Conservation (phyloP, 129 eudicot species). For the Rutidosis leptorrhynchoides region DNA sequence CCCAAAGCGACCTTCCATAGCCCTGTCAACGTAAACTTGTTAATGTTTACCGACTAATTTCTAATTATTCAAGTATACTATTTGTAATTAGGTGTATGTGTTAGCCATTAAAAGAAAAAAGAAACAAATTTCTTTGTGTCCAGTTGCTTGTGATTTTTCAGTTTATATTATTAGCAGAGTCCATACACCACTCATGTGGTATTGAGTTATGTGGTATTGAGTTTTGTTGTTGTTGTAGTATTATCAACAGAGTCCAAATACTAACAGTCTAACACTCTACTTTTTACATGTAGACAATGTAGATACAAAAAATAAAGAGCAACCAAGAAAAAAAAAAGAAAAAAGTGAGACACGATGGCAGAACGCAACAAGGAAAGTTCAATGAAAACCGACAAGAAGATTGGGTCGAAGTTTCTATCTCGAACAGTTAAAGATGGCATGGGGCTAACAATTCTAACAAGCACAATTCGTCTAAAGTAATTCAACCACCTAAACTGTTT, state of each 20-base stretch:
- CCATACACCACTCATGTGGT: no score
- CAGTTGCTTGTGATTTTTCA: neutral
- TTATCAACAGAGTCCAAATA: neutral
- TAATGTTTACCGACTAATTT: neutral
- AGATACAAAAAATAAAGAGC: neutral
- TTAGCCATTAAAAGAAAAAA: no score
- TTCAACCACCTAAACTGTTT: neutral
- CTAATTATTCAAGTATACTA: neutral
- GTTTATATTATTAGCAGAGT: neutral
- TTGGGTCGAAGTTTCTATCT: neutral
- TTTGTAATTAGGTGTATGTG: no score
- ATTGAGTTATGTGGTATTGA: no score
- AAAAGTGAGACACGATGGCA: neutral
- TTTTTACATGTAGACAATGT: neutral
- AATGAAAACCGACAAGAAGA: no score
- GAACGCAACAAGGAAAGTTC: neutral
- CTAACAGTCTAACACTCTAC: neutral
- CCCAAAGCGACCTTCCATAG: conserved; percentile 89
- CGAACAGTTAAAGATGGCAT: neutral
- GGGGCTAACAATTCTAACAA: neutral
- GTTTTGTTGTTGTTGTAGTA: no score
- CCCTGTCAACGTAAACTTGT: conserved; percentile 42
- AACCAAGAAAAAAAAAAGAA: neutral
- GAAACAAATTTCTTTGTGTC: neutral
- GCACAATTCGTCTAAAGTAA: neutral